Percentiles rank a stretch among this genome's conserved stretches.
Conservation (phyloP, 208 protist genomes). For the Leishmania arabica region DNA sequence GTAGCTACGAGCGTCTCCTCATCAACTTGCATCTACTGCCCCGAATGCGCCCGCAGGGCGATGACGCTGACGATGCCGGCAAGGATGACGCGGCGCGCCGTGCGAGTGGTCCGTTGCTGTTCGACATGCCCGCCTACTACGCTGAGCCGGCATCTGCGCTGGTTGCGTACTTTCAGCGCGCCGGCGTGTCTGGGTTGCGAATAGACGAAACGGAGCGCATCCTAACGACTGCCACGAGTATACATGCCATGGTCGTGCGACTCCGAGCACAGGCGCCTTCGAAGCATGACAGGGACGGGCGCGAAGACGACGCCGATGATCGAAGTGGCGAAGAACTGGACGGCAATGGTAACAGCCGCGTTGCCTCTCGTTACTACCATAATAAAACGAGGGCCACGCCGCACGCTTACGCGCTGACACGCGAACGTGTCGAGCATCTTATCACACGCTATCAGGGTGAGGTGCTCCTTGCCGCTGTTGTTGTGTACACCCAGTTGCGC, state of each 20-base stretch:
- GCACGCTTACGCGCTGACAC: constrained; percentile 29
- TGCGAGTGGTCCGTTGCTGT: constrained; percentile 24
- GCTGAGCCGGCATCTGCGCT: constrained; percentile 44
- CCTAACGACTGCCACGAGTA: constrained; percentile 41
- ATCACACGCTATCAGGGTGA: constrained; percentile 66
- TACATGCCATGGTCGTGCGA: constrained; percentile 69
- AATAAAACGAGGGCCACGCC: not conserved
- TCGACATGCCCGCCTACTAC: constrained; percentile 75
- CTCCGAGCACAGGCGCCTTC: constrained; percentile 56
- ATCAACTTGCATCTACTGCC: constrained; percentile 35
- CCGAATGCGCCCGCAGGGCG: constrained; percentile 2
- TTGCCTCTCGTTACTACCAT: not conserved
- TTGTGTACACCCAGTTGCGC: constrained; percentile 78
- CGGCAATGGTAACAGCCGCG: not conserved
- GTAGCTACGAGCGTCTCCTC: constrained; percentile 58
- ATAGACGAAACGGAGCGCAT: constrained; percentile 52
- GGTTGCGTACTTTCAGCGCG: constrained; percentile 54
- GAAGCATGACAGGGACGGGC: not conserved
- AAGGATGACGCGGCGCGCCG: constrained; percentile 1
- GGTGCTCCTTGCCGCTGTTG: constrained; percentile 68
- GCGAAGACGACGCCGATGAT: constrained; percentile 1
- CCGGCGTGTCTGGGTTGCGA: constrained; percentile 31
- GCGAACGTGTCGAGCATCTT: constrained; percentile 41
- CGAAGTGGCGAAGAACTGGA: constrained; percentile 8
- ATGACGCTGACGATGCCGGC: constrained; percentile 18